A percentile compares a stretch with the other conserved stretches of the same genome.
Conservation (phyloP, 352 stramenopile species). For the Phytopythium ostracodes region DNA sequence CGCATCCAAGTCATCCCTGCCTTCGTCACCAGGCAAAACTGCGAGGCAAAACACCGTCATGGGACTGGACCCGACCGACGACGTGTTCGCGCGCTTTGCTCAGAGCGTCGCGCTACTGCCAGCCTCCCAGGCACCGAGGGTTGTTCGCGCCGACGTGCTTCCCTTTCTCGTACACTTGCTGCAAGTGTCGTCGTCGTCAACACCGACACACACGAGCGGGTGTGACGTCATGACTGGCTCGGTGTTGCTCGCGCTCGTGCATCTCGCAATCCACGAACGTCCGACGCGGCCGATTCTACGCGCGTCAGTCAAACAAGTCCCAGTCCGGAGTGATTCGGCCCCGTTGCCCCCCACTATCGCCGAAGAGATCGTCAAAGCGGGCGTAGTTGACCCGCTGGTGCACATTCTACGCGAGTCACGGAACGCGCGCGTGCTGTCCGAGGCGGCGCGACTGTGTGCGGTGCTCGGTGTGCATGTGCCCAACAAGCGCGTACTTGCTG, state of each 20-base stretch:
- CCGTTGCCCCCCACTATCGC: conserved; percentile 25
- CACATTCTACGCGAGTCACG: conserved; percentile 36
- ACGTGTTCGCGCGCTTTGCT: conserved; percentile 66
- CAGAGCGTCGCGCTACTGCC: conserved; percentile 68
- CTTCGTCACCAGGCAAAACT: conserved; percentile 1
- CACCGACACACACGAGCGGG: conserved; percentile 29
- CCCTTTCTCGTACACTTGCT: conserved; percentile 61
- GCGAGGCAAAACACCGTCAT: background rate
- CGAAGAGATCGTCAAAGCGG: conserved; percentile 66
- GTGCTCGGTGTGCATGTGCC: conserved; percentile 39
- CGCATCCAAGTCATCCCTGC: conserved; percentile 5
- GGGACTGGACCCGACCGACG: conserved; percentile 31
- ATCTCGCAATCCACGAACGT: conserved; percentile 56
- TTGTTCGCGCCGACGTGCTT: conserved; percentile 50
- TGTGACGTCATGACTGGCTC: conserved; percentile 58
- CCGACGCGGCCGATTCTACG: conserved; percentile 10
- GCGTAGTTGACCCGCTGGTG: conserved; percentile 38
- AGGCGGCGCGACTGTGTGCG: conserved; percentile 54
- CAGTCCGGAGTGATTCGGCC: background rate
- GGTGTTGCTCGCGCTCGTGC: conserved; percentile 59
- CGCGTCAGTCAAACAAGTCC: background rate
- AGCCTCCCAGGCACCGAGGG: conserved; percentile 31
- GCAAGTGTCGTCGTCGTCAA: background rate
- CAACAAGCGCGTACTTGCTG: conserved; percentile 66
- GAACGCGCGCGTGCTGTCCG: conserved; percentile 53